phyloP scores from a whole-genome alignment of 108 stramenopile species.

The Craspedostauros australis region DNA sequence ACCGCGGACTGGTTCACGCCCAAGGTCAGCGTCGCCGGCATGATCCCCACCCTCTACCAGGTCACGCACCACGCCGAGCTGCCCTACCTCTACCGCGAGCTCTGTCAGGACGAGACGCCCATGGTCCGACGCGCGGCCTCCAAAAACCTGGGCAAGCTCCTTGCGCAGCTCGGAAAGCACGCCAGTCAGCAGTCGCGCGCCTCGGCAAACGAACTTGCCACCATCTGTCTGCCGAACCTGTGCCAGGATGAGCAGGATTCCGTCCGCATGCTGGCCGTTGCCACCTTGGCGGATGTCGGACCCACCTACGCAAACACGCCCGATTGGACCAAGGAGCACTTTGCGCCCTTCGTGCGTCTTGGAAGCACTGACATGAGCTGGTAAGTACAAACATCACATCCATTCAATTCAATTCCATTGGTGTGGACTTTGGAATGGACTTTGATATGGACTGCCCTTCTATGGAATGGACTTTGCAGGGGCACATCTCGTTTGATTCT shows the following conservation, averaged over 20 bases:
- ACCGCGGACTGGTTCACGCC: conserved; percentile 97
- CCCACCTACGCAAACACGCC: conserved; percentile 51
- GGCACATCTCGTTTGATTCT: too few species aligned
- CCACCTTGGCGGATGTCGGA: conserved; percentile 61
- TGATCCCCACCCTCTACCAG: conserved; percentile 35
- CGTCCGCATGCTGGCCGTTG: conserved; percentile 89
- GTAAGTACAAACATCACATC: conserved; percentile 36
- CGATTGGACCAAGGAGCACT: conserved; percentile 56
- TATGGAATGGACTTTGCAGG: too few species aligned
- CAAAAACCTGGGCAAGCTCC: conserved; percentile 61
- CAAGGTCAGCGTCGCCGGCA: conserved; percentile 84
- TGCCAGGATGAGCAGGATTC: conserved; percentile 94
- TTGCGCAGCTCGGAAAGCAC: conserved; percentile 30
- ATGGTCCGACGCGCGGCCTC: conserved; percentile 92
- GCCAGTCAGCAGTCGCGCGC: too few species aligned
- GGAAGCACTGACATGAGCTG: conserved; percentile 79
- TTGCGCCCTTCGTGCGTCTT: conserved; percentile 72
- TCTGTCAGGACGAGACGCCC: conserved; percentile 91
- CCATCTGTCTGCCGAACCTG: conserved; percentile 72
- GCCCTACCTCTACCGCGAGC: conserved; percentile 57
- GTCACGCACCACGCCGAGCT: conserved; percentile 40
- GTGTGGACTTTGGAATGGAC: too few species aligned
- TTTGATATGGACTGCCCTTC: too few species aligned
- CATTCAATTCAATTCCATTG: background rate
- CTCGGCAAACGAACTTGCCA: conserved; percentile 37